phyloP scores from a whole-genome alignment of 768 basidiomycete genomes.

The Mycena indigotica region DNA sequence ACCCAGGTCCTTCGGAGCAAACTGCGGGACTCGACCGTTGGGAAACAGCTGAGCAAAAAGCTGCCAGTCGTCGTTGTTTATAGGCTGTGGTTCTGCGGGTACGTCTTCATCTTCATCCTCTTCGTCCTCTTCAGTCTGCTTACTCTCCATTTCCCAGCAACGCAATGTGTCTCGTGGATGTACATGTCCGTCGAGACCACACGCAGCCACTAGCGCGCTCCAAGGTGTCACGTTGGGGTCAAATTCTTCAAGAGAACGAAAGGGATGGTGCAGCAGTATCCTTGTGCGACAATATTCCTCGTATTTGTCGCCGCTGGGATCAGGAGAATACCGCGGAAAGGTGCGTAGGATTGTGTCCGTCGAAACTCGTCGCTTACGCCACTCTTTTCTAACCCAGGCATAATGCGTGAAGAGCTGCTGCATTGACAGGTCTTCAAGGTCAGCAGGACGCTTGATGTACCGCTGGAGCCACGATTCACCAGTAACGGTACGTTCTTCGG shows the following conservation, averaged over 20 bases:
- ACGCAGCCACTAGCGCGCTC: not conserved
- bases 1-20: constrained; percentile 1
- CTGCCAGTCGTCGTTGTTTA: constrained; percentile 21
- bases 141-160: not conserved
- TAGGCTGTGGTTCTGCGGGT: constrained; percentile 4
- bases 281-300: constrained; percentile 21
- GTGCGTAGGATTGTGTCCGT: constrained; percentile 2
- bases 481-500: constrained; percentile 2
- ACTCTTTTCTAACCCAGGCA: constrained; percentile 6
- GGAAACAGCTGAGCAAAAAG: constrained; percentile 9
- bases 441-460: constrained; percentile 6
- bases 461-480: constrained; percentile 15
- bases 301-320: constrained; percentile 22
- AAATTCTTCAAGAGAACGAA: constrained; percentile 3
- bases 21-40: constrained; percentile 6
- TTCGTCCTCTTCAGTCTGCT: not conserved
- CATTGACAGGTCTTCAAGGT: constrained; percentile 1
- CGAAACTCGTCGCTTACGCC: not conserved
- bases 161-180: constrained; percentile 4
- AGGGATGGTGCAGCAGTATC: constrained; percentile 24
- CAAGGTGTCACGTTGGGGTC: not conserved
- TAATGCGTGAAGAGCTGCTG: constrained; percentile 1
- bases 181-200: not conserved
- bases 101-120: constrained; percentile 13
- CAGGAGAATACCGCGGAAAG: constrained; percentile 20